Evolutionary conservation across 2,329 filamentous ascomycete genomes (phyloP).

Genomic region (Pseudogymnoascus pannorum): DNA sequence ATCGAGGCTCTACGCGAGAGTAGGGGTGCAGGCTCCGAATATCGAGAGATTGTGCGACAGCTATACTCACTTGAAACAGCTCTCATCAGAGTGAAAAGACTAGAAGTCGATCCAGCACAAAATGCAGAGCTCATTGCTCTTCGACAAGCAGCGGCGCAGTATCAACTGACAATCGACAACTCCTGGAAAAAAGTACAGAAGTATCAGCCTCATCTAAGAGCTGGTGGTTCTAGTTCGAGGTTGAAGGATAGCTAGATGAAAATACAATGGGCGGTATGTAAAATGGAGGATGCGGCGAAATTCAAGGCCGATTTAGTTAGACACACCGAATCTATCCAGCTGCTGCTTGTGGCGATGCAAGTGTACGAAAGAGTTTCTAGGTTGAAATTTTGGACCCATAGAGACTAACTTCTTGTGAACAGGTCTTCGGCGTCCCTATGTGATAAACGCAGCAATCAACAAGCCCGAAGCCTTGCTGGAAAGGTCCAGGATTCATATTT

Average conservation of each 20-base stretch:
- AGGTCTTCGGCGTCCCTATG: constrained; percentile 7
- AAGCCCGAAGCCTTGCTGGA: constrained; percentile 7
- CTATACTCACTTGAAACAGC: constrained; percentile 22
- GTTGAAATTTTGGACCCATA: background rate
- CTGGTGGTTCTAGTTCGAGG: constrained; percentile 9
- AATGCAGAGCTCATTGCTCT: constrained; percentile 21
- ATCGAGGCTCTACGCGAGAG: constrained; percentile 17
- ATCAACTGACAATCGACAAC: constrained; percentile 24
- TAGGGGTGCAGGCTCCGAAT: constrained; percentile 10
- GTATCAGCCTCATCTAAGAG: constrained; percentile 22
- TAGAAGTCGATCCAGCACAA: constrained; percentile 21
- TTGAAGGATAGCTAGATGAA: constrained; percentile 23
- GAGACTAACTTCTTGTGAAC: background rate
- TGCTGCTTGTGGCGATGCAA: constrained; percentile 24
- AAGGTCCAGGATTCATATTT: constrained; percentile 9
- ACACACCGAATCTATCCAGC: constrained; percentile 23
- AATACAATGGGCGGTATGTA: constrained; percentile 25
- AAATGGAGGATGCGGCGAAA: constrained; percentile 22
- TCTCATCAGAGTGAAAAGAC: constrained; percentile 22
- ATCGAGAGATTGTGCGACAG: constrained; percentile 16
- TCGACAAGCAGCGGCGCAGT: constrained; percentile 21
- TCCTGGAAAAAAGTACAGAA: constrained; percentile 25
- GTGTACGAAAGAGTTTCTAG: constrained; percentile 13
- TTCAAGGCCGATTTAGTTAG: constrained; percentile 24
- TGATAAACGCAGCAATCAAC: constrained; percentile 12